phyloP scores from a whole-genome alignment of 441 rosid species.

The Jatropha podagrica region DNA sequence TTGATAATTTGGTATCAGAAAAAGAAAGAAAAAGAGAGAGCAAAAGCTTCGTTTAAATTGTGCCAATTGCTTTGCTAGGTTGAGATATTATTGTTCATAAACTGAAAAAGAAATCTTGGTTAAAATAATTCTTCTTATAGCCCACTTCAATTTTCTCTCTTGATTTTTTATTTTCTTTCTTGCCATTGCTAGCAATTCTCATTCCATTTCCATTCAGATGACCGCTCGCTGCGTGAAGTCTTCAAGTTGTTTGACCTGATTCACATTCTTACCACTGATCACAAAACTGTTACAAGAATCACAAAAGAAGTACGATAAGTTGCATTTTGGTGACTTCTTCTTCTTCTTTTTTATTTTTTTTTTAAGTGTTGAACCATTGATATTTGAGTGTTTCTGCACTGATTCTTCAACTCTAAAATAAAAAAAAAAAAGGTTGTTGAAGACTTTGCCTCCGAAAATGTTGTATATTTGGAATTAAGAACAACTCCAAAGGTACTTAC shows the following conservation, averaged over 20 bases:
- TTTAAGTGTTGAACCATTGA: neutral
- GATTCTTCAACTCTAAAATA: constrained; percentile 8
- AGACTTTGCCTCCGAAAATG: constrained; percentile 63
- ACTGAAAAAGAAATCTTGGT: neutral
- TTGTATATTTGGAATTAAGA: constrained; percentile 80
- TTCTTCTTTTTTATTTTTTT: neutral
- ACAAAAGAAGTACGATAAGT: constrained; percentile 67
- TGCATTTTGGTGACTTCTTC: neutral
- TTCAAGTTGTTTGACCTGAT: constrained; percentile 95
- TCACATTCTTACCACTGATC: constrained; percentile 87
- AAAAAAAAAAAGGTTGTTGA: constrained; percentile 52
- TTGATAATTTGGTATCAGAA: neutral
- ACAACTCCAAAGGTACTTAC: constrained; percentile 90
- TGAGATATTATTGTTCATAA: neutral
- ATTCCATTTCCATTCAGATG: constrained; percentile 45
- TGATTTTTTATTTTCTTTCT: neutral
- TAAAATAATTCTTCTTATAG: neutral
- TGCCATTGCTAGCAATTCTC: constrained; percentile 5
- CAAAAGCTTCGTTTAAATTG: neutral
- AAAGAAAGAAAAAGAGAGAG: too few relatives aligned
- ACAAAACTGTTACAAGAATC: constrained; percentile 78
- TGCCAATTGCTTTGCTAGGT: neutral
- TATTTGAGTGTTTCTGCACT: neutral
- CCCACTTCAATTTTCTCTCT: neutral
- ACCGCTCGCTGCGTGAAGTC: constrained; percentile 76